Evolutionary conservation across 768 basidiomycete species (phyloP), one percentile per base, ranked within the genome.

Genomic region (Mycena vitilis): DNA sequence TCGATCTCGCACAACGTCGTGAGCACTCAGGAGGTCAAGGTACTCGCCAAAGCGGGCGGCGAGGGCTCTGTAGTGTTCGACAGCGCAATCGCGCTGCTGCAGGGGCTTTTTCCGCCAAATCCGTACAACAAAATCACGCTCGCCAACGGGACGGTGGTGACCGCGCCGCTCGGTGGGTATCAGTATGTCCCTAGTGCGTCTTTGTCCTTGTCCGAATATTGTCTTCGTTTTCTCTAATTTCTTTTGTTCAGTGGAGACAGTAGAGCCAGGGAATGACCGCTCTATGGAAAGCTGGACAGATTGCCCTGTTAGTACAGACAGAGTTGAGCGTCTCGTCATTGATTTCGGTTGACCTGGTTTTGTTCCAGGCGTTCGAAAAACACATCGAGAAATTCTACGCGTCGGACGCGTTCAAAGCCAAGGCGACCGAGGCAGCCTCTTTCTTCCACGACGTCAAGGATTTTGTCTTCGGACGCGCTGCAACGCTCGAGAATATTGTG

Each of bases 1-100:
- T 88, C 85, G 65, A 88, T 94, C 78, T 83, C 85, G 67, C 77
- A 83, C 36, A 89, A 92, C 75, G 83, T 94, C 73, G 91, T 91
- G 40, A 86, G 92, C 82, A 91, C 90, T 76, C 85, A 82, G 73
- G 87, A 93, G 77, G 84, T 95, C 73, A 89, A 90, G 72, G 86
- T 92, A 60, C 89, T 89, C 70, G 92, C 91, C 78, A 95, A 95
- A 81, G 90, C 89, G 60, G 93, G 94, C 53, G 90, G 89, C 58
- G 94, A 96, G 76, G 94, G 94, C 54, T 84, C 88, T n/a, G 90
- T 92, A 59, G 93, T 95, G 72, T 93, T 94, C 78, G 94, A 95
- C 83, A 92, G 91, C 8, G 90, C 93, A 38, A 91, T 92, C 60
- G 94, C 95, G 37, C 83, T 95, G 60, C 86, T 95, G 48, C 95